phyloP scores from a whole-genome alignment of 208 protist species.

The Blastocrithidia nonstop region DNA sequence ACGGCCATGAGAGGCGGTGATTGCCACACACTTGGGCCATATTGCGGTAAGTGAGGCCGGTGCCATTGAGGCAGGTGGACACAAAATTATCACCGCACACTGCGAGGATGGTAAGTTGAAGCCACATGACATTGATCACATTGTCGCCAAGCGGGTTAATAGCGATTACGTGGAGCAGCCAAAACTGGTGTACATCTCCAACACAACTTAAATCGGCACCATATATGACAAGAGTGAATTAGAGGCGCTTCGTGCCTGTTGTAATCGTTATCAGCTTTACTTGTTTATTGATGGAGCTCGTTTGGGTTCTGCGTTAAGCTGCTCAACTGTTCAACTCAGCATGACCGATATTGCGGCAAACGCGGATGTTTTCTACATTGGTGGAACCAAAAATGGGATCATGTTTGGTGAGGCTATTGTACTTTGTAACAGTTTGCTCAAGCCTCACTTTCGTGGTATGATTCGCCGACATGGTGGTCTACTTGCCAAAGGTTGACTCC shows the following conservation, averaged over 20 bases:
- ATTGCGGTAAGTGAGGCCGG: conserved; percentile 31
- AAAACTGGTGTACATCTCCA: conserved; percentile 30
- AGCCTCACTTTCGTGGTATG: conserved; percentile 12
- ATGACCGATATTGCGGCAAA: conserved; percentile 19
- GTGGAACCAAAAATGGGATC: conserved; percentile 21
- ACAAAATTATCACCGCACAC: conserved; percentile 18
- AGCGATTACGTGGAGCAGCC: conserved; percentile 32
- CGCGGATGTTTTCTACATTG: conserved; percentile 35
- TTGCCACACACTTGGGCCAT: conserved; percentile 15
- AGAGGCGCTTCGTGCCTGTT: conserved; percentile 14
- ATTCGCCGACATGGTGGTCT: conserved; percentile 36
- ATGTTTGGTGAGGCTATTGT: conserved; percentile 34
- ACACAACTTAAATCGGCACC: conserved; percentile 29
- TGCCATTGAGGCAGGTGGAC: conserved; percentile 25
- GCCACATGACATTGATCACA: conserved; percentile 9
- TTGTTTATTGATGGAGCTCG: conserved; percentile 33
- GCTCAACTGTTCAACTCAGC: conserved; percentile 14
- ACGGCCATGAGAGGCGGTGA: conserved; percentile 27
- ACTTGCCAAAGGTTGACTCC: conserved; percentile 36
- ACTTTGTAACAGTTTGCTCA: conserved; percentile 12
- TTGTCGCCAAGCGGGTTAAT: conserved; percentile 10
- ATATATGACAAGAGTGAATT: conserved; percentile 28
- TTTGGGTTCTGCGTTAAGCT: conserved; percentile 13
- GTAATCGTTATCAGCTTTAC: conserved; percentile 10
- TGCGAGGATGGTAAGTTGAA: conserved; percentile 21